Base-by-base conservation (phyloP, 345 rosid species). In the Theobroma cacao region DNA sequence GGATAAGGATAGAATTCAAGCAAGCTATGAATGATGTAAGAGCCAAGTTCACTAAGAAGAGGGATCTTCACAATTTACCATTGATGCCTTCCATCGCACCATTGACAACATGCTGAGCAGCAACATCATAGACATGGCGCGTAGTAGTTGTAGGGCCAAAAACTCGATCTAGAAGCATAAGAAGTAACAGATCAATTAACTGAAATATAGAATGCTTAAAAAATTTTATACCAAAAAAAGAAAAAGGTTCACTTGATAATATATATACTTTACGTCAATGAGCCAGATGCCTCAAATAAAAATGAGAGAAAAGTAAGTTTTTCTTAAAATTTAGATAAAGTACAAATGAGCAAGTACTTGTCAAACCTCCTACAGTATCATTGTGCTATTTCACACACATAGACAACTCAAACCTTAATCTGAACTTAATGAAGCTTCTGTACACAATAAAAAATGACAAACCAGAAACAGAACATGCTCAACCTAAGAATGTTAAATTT, bases 141-240 rank as follows among this genome's bases (percentile, higher is more conserved):
- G 99, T 96, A 65, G 99, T 96, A 78, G 99, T 96, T 38, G 99
- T 96, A 28, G 99, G 99, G 76, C 99, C 99, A 86, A 96, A 94
- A 55, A 96, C 99, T 43, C 95, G 91, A 86, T 96, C 99, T 96
- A 87, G 63, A 72, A 52, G 43, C 50, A 74, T 74, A 18, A 74
- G 43, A 52, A 40, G 77, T 33, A 60, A 74, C 26, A 66, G 47
- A 75, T 61, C 50, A 81, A 40, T 45, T 50, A 85, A 75, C 24
- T 33, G 41, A 75, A 43, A n/a, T 18, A 26, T 18, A 60, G 33
- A 22, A 45, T 10, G 71, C 45, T 71, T 33, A 33, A 33, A 22
- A n/a, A 52, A 33, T 31, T 22, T 72, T 72, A 24, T 31, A 67
- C 34, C 20, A 7, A 0, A 24, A n/a, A 43, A 75, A 62, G 11